phyloP scores from a whole-genome alignment of 306 rosid species.

The Pueraria montana region DNA sequence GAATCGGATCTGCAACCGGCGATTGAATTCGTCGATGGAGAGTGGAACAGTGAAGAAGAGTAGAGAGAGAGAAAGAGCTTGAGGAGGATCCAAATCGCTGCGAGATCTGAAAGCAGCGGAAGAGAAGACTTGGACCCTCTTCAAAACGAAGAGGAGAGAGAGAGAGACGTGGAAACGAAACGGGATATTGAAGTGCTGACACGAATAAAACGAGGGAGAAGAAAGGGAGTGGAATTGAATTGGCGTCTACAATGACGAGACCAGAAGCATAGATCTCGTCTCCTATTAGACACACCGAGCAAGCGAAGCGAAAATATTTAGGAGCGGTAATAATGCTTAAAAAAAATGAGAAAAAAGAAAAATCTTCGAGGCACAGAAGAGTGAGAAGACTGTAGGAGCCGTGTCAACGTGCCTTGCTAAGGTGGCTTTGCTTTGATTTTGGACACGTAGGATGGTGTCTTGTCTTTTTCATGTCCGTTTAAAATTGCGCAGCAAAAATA shows the following conservation, averaged over 20 bases:
- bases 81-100: slow-evolving; percentile 60
- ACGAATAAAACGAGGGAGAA: slow-evolving; percentile 26
- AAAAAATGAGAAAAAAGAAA: not conserved
- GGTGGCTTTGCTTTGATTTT: not conserved
- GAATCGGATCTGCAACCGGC: slow-evolving; percentile 62
- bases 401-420: slow-evolving; percentile 9
- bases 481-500: not conserved
- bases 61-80: not conserved
- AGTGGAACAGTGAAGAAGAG: slow-evolving; percentile 46
- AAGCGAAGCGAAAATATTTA: not conserved
- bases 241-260: not conserved
- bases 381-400: not conserved
- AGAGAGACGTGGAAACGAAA: slow-evolving; percentile 35
- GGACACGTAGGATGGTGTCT: slow-evolving; percentile 7
- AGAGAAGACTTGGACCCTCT: slow-evolving; percentile 61
- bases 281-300: slow-evolving; percentile 6
- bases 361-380: not conserved
- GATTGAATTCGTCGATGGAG: slow-evolving; percentile 40
- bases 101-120: slow-evolving; percentile 68
- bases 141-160: slow-evolving; percentile 40
- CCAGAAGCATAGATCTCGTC: slow-evolving; percentile 18
- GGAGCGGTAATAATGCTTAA: not conserved
- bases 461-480: slow-evolving; percentile 19
- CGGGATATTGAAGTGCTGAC: slow-evolving; percentile 35
- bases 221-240: slow-evolving; percentile 11